Evolutionary conservation across 2,329 filamentous ascomycete genomes (phyloP).

Genomic region (Biscogniauxia mediterranea): DNA sequence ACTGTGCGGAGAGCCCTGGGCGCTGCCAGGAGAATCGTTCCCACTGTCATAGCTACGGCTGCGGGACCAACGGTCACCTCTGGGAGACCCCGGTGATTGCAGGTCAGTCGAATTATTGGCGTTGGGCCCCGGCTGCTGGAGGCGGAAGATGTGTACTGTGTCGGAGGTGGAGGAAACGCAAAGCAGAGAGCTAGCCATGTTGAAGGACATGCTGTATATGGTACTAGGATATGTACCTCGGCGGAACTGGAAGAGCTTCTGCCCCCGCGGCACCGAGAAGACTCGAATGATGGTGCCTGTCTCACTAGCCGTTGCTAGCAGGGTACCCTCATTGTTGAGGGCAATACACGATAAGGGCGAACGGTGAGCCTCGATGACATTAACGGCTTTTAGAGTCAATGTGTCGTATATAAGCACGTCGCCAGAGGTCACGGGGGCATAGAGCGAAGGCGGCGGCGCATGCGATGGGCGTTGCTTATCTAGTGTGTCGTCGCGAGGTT

Average conservation of each 20-base stretch:
- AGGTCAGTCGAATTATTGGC: conserved; percentile 37
- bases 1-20: conserved; percentile 45
- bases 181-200: conserved; percentile 85
- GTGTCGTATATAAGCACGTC: conserved; percentile 94
- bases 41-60: conserved; percentile 55
- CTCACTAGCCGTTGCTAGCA: conserved; percentile 92
- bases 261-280: conserved; percentile 85
- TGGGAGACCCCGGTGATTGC: conserved; percentile 41
- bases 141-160: conserved; percentile 93
- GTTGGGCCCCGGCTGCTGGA: conserved; percentile 49
- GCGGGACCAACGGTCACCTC: conserved; percentile 52
- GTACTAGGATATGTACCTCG: conserved; percentile 92
- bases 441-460: conserved; percentile 76
- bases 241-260: conserved; percentile 94
- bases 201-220: conserved; percentile 99
- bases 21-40: conserved; percentile 49
- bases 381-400: conserved; percentile 84
- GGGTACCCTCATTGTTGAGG: conserved; percentile 86
- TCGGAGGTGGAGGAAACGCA: conserved; percentile 96
- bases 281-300: conserved; percentile 97
- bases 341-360: conserved; percentile 88
- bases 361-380: conserved; percentile 92
- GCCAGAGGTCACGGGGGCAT: conserved; percentile 80
- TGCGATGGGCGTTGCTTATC: conserved; percentile 66
- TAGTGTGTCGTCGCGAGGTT: conserved; percentile 60